Percentiles rank a stretch among this genome's conserved stretches.
Conservation (phyloP, 1,284 basidiomycete species). For the Cutaneotrichosporon mucoides region DNA sequence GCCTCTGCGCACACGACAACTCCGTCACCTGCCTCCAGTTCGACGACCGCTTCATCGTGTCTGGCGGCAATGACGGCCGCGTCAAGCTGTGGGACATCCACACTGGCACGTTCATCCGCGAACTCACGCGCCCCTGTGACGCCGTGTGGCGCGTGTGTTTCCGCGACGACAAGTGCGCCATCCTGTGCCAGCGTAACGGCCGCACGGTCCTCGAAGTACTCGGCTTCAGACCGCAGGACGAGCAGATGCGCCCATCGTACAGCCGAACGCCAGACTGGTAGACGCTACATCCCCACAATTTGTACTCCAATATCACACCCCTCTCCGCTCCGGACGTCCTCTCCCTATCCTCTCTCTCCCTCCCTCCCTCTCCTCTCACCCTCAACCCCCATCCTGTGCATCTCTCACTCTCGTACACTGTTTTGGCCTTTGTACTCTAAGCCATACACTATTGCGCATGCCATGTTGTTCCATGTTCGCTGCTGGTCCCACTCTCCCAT, state of each 20-base stretch:
- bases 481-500: not conserved
- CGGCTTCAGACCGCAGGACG: constrained; percentile 44
- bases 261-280: constrained; percentile 18
- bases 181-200: constrained; percentile 76
- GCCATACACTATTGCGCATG: not conserved
- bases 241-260: constrained; percentile 2
- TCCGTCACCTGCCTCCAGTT: constrained; percentile 88
- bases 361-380: not conserved
- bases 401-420: not conserved
- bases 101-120: constrained; percentile 68
- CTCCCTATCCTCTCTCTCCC: not conserved
- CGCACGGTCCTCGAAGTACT: constrained; percentile 84
- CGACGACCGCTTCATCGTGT: constrained; percentile 64
- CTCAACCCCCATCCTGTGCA: too few relatives aligned
- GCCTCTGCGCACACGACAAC: constrained; percentile 72
- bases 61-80: constrained; percentile 80
- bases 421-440: not conserved
- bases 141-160: constrained; percentile 85
- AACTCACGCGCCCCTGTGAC: constrained; percentile 70
- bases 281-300: not conserved
- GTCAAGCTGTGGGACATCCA: constrained; percentile 78
- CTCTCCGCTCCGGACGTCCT: not conserved
- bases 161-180: constrained; percentile 70
- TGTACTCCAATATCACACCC: not conserved
- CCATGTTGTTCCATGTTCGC: not conserved